Conservation (phyloP, 225 moss, liverwort and hornwort species). For the Anthoceros angustus region DNA sequence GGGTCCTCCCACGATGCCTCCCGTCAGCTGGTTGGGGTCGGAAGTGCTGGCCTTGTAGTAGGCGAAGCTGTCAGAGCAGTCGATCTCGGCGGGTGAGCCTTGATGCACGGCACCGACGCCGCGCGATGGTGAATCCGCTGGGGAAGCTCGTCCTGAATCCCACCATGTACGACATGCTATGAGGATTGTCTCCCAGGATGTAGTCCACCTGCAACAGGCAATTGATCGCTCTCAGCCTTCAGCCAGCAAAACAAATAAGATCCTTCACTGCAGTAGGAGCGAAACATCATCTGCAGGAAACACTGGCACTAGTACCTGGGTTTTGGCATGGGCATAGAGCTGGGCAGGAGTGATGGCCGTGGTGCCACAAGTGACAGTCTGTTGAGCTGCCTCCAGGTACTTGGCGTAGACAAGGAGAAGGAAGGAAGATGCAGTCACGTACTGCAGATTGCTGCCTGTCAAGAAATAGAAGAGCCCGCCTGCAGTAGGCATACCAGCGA, state of each 20-base stretch:
- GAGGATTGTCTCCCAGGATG: conserved; percentile 66
- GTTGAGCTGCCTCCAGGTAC: too few relatives aligned
- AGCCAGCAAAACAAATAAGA: not conserved
- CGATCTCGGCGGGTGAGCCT: conserved; percentile 27
- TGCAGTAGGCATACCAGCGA: too few relatives aligned
- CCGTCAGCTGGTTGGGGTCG: too few relatives aligned
- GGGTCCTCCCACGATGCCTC: too few relatives aligned
- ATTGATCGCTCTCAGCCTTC: not conserved
- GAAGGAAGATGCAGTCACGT: conserved; percentile 48
- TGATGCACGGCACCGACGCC: too few relatives aligned
- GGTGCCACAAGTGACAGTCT: too few relatives aligned
- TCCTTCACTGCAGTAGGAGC: not conserved
- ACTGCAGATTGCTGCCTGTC: conserved; percentile 13
- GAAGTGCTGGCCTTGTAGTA: conserved; percentile 29
- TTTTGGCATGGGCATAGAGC: too few relatives aligned
- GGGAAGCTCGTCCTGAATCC: conserved; percentile 54
- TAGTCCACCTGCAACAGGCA: conserved; percentile 43
- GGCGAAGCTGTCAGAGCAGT: too few relatives aligned
- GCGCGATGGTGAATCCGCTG: too few relatives aligned
- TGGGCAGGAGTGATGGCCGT: too few relatives aligned
- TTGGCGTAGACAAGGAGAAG: too few relatives aligned
- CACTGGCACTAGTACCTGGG: too few relatives aligned
- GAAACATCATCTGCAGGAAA: not conserved
- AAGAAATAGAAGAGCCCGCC: conserved; percentile 35
- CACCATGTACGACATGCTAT: conserved; percentile 31